These are phyloP conservation scores for Monoraphidium neglectum DNA, from an alignment of 139 green algal genomes.

Conservation along the genomic window DNA sequence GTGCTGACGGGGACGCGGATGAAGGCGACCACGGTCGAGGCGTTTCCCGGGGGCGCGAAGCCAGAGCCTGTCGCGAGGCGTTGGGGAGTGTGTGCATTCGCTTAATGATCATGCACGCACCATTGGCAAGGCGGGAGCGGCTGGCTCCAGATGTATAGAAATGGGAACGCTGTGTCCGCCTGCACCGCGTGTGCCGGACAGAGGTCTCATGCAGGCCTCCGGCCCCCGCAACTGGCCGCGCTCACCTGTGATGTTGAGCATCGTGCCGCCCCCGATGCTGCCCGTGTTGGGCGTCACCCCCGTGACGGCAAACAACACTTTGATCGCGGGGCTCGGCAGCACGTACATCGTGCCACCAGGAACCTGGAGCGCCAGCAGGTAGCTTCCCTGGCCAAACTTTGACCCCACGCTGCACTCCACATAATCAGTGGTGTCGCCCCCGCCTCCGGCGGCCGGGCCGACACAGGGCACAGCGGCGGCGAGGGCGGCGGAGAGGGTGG, in stretches of 20 bases:
- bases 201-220: no score
- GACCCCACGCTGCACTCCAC: background rate
- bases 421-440: background rate
- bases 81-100: no score
- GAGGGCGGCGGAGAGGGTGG: background rate
- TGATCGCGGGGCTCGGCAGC: background rate
- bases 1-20: slow-evolving; percentile 30
- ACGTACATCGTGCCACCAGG: slow-evolving; percentile 16
- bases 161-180: no score
- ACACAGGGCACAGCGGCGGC: background rate
- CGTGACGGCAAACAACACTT: slow-evolving; percentile 17
- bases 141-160: no score
- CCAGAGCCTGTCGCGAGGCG: slow-evolving; percentile 8
- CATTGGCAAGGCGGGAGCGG: no score
- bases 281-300: slow-evolving; percentile 13
- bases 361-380: slow-evolving; percentile 12
- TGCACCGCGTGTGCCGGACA: no score
- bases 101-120: no score
- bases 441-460: background rate
- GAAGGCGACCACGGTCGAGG: slow-evolving; percentile 15
- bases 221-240: no score
- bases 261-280: slow-evolving; percentile 34
- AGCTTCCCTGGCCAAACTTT: slow-evolving; percentile 6
- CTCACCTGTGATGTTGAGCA: slow-evolving; percentile 25
- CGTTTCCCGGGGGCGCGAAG: slow-evolving; percentile 21